These are phyloP conservation scores for Thinopyrum elongatum DNA, from an alignment of 176 grass and related monocot genomes.

Conservation along the genomic window DNA sequence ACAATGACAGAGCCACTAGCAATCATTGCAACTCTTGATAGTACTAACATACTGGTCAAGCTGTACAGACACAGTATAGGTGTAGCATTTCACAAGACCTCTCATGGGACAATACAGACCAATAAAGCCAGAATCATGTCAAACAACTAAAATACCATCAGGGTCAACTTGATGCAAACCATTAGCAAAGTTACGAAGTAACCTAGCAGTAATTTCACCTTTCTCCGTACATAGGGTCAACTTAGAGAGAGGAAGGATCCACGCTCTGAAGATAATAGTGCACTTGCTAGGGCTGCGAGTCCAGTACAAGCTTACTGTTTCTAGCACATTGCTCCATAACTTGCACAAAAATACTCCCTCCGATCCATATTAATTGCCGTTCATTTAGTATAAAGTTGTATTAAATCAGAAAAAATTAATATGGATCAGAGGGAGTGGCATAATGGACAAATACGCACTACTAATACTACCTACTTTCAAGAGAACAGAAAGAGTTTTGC, in stretches of 20 bases:
- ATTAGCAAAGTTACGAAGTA: not conserved
- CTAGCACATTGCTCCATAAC: too few relatives aligned
- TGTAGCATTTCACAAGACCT: constrained; percentile 13
- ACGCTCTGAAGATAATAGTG: not conserved
- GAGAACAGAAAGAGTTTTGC: not conserved
- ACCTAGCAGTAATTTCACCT: not conserved
- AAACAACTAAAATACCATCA: not conserved
- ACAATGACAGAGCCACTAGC: not conserved
- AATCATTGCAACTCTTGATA: not conserved
- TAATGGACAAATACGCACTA: not conserved
- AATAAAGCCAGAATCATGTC: not conserved
- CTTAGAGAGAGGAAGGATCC: not conserved
- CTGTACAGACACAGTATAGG: not conserved
- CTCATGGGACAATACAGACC: not conserved
- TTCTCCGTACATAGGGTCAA: not conserved
- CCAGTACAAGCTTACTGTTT: too few relatives aligned
- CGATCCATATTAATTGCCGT: too few relatives aligned
- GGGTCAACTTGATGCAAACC: not conserved
- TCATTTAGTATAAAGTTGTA: too few relatives aligned
- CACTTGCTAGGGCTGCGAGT: too few relatives aligned
- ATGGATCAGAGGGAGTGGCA: not conserved
- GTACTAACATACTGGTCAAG: not conserved
- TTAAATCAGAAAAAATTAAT: too few relatives aligned
- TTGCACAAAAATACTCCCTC: too few relatives aligned
- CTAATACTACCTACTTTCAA: not conserved